Evolutionary conservation across 2,329 filamentous ascomycete genomes (phyloP).

Genomic region (Alternaria sp.): DNA sequence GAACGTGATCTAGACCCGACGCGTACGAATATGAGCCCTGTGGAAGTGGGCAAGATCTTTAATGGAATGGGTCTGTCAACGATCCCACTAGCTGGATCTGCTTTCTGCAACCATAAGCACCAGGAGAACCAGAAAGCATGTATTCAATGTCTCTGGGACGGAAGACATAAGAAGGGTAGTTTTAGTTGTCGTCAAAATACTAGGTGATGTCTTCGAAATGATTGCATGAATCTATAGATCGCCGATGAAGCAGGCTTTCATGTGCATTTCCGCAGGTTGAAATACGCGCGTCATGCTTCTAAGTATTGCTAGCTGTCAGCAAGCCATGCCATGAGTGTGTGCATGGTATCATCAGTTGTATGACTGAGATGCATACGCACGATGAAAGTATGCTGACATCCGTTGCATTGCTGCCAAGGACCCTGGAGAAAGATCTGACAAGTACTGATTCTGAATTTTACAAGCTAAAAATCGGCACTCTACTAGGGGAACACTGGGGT

Average conservation of each 20-base stretch:
- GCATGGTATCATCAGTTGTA: background rate
- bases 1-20: background rate
- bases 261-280: background rate
- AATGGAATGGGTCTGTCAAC: background rate
- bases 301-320: background rate
- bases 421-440: background rate
- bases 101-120: background rate
- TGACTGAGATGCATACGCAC: background rate
- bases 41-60: background rate
- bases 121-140: background rate
- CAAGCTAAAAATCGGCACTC: background rate
- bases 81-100: background rate
- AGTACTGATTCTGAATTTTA: conserved; percentile 7
- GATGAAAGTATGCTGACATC: background rate
- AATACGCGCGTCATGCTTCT: background rate
- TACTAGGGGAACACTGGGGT: conserved; percentile 27
- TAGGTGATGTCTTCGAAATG: background rate
- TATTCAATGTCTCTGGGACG: background rate
- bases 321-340: background rate
- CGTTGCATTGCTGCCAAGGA: background rate
- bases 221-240: conserved; percentile 3
- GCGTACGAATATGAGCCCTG: background rate
- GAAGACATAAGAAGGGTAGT: background rate
- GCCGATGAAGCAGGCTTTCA: conserved; percentile 1
- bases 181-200: background rate